Evolutionary conservation across 257 asterid genomes (phyloP), one percentile per base, ranked within the genome.

Genomic region (Scutellaria baicalensis): DNA sequence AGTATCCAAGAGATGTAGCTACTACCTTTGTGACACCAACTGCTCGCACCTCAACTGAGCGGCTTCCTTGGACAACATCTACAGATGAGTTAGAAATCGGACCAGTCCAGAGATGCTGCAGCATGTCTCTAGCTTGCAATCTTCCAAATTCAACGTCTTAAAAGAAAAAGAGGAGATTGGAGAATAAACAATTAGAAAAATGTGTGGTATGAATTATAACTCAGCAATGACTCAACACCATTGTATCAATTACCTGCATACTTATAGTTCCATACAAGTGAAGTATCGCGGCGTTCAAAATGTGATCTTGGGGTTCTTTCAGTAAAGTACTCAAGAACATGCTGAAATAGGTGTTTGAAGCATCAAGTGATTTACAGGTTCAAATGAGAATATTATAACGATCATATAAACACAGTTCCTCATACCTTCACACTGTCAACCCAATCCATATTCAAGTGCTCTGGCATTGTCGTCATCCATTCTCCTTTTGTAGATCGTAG

Each of bases 401-500:
- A 58, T 59, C 47, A 73, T 55, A 50, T 47, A 17, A 62, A 72
- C 16, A 65, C 13, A 59, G 45, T 13, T 66, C 36, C 1, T 48
- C 77, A 43, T 84, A 89, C 99, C 96, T 81, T 85, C 38, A 91
- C 89, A 20, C 96, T 87, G 74, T 91, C 99, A 44, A 93, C 93
- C 99, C 99, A 93, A 9, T 93, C 99, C 97, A 87, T 91, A 67
- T 81, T 87, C 80, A 93, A 83, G 83, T 91, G 96, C 75, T 93
- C 99, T 13, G 99, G 99, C 99, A 93, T 91, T 4, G 99, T 91
- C 18, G 99, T 93, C 99, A 91, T 93, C 99, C 99, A 93, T 21
- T 79, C 85, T 50, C 96, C 93, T 44, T 70, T 86, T 13, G 97
- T 89, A 42, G 92, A 84, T 63, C 99, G 87, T 68, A 93, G 84